Conservation (phyloP, 306 rosid genomes). For the Clitoria ternatea region DNA sequence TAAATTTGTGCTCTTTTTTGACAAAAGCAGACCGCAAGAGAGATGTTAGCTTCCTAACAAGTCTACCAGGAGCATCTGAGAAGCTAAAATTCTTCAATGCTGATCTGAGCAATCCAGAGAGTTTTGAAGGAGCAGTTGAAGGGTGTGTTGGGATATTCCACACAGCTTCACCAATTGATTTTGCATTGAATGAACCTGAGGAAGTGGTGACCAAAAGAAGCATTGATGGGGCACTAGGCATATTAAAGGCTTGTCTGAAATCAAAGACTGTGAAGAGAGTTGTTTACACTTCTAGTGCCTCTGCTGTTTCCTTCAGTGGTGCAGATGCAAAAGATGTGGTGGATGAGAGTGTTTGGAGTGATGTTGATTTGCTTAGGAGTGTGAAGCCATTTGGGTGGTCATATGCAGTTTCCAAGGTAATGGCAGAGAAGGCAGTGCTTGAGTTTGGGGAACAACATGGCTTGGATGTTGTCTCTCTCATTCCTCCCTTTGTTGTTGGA, state of each 20-base stretch:
- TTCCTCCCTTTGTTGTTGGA: slow-evolving; percentile 51
- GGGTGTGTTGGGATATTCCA: slow-evolving; percentile 57
- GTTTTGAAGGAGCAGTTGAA: slow-evolving; percentile 45
- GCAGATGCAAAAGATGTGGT: neutral
- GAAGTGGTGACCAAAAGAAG: slow-evolving; percentile 39
- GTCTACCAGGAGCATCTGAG: slow-evolving; percentile 44
- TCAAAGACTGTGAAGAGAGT: slow-evolving; percentile 51
- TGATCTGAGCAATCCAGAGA: slow-evolving; percentile 50
- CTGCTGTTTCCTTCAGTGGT: slow-evolving; percentile 24
- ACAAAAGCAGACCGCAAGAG: slow-evolving; percentile 22
- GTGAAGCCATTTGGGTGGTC: slow-evolving; percentile 21
- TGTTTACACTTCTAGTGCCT: slow-evolving; percentile 51
- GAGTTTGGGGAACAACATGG: slow-evolving; percentile 52
- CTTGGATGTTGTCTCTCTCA: slow-evolving; percentile 49
- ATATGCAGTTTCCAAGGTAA: slow-evolving; percentile 49
- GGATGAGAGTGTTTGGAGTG: slow-evolving; percentile 70
- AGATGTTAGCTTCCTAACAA: slow-evolving; percentile 45
- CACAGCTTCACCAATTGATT: slow-evolving; percentile 36
- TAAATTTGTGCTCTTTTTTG: neutral
- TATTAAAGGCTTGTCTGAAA: slow-evolving; percentile 39
- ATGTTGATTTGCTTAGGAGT: slow-evolving; percentile 22
- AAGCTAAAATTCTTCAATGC: slow-evolving; percentile 53
- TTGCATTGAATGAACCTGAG: slow-evolving; percentile 29
- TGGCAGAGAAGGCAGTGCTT: slow-evolving; percentile 53
- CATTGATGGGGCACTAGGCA: slow-evolving; percentile 47